Conservation (phyloP, 1,139 yeast species). For the Kodamaea plutei region DNA sequence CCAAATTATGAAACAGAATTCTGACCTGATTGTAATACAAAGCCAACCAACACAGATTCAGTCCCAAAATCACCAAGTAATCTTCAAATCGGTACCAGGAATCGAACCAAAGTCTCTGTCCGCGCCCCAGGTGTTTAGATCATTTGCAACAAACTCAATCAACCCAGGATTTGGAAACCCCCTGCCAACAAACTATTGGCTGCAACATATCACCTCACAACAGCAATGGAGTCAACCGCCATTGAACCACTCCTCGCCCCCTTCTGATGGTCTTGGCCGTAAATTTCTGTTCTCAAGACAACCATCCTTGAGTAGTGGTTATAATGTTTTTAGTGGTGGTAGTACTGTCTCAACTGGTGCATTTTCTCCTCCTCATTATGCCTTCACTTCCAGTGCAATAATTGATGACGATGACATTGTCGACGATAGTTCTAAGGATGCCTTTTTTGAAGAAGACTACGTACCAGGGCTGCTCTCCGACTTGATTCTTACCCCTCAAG, state of each 20-base stretch:
- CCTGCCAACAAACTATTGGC: slow-evolving; percentile 4
- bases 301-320: slow-evolving; percentile 1
- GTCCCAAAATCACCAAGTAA: no score
- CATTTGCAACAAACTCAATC: not conserved
- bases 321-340: slow-evolving; percentile 1
- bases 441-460: slow-evolving; percentile 59
- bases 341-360: slow-evolving; percentile 3
- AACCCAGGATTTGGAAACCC: no score
- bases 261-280: no score
- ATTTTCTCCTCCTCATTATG: slow-evolving; percentile 10
- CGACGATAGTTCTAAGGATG: slow-evolving; percentile 12
- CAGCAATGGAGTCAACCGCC: slow-evolving; percentile 5
- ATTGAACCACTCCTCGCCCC: not conserved
- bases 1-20: no score
- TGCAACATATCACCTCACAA: no score
- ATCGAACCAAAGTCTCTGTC: no score
- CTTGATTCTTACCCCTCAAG: slow-evolving; percentile 71
- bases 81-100: no score
- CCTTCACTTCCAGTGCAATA: slow-evolving; percentile 15
- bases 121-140: not conserved
- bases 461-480: slow-evolving; percentile 76
- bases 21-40: no score
- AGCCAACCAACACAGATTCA: no score
- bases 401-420: slow-evolving; percentile 18
- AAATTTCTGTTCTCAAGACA: slow-evolving; percentile 2